Conservation (phyloP, 2,329 filamentous ascomycete species). For the Sphaerulina musiva region DNA sequence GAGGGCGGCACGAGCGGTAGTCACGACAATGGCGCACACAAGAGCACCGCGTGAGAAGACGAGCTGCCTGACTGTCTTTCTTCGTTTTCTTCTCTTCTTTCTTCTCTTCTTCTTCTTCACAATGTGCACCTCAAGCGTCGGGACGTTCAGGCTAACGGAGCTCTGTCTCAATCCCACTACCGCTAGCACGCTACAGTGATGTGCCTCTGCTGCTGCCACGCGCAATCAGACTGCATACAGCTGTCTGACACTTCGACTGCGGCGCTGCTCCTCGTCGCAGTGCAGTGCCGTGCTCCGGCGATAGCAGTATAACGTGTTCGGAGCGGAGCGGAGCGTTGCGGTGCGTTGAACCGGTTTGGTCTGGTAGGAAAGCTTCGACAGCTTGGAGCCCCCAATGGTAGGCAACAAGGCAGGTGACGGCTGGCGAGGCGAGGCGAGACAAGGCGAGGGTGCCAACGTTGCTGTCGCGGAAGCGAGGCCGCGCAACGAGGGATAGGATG, state of each 20-base stretch:
- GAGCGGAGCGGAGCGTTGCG: background rate
- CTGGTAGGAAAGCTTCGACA: background rate
- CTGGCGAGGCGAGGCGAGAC: background rate
- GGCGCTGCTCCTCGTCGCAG: background rate
- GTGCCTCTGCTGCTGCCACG: background rate
- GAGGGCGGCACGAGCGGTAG: slow-evolving; percentile 4
- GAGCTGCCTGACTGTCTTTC: background rate
- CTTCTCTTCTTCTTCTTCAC: background rate
- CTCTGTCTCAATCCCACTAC: background rate
- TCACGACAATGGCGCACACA: slow-evolving; percentile 4
- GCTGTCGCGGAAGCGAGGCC: no score
- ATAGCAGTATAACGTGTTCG: background rate
- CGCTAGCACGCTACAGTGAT: background rate
- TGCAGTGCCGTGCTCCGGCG: background rate
- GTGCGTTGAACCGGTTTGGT: background rate
- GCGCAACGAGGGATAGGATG: background rate
- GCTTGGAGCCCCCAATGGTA: slow-evolving; percentile 11
- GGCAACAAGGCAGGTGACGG: background rate
- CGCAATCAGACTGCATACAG: slow-evolving; percentile 1
- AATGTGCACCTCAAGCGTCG: background rate
- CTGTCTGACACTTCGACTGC: background rate
- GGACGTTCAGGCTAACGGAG: background rate
- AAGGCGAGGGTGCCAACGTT: background rate
- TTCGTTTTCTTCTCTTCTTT: no score
- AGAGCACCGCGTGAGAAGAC: background rate